These are phyloP conservation scores for Pseudogymnoascus destructans DNA, from an alignment of 2,329 filamentous ascomycete genomes.

Conservation along the genomic window DNA sequence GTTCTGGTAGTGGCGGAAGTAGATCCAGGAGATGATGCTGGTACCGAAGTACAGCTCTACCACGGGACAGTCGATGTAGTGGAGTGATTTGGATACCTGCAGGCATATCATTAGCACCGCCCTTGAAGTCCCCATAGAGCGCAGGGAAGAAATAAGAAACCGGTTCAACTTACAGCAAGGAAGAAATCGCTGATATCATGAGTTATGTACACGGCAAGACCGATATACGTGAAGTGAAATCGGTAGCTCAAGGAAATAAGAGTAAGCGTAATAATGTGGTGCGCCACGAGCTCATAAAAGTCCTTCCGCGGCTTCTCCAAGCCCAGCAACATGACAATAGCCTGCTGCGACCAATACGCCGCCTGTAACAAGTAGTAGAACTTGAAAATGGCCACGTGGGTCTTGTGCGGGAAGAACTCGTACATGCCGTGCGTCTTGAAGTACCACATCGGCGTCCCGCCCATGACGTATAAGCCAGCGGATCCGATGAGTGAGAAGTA, in stretches of 20 bases:
- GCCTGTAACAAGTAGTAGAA: conserved; percentile 93
- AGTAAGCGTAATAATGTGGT: conserved; percentile 78
- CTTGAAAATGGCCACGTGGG: conserved; percentile 73
- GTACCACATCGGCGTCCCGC: conserved; percentile 82
- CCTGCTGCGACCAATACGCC: conserved; percentile 91
- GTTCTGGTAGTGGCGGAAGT: conserved; percentile 74
- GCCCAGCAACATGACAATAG: conserved; percentile 71
- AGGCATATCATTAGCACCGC: conserved; percentile 10
- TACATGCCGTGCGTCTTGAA: conserved; percentile 90
- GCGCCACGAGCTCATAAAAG: conserved; percentile 82
- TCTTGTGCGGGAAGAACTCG: conserved; percentile 70
- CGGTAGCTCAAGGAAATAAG: conserved; percentile 81
- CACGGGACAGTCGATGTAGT: conserved; percentile 56
- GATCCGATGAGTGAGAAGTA: conserved; percentile 80
- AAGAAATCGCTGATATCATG: conserved; percentile 95
- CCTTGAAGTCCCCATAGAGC: background rate
- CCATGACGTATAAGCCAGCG: conserved; percentile 83
- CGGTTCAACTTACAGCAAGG: conserved; percentile 54
- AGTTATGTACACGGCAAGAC: conserved; percentile 83
- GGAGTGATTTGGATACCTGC: conserved; percentile 78
- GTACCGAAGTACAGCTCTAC: conserved; percentile 59
- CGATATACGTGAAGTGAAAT: conserved; percentile 95
- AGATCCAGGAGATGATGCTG: conserved; percentile 75
- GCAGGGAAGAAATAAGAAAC: background rate
- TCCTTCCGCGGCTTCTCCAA: conserved; percentile 92